Evolutionary conservation across 1,284 basidiomycete genomes (phyloP).

Genomic region (Hemileia vastatrix): DNA sequence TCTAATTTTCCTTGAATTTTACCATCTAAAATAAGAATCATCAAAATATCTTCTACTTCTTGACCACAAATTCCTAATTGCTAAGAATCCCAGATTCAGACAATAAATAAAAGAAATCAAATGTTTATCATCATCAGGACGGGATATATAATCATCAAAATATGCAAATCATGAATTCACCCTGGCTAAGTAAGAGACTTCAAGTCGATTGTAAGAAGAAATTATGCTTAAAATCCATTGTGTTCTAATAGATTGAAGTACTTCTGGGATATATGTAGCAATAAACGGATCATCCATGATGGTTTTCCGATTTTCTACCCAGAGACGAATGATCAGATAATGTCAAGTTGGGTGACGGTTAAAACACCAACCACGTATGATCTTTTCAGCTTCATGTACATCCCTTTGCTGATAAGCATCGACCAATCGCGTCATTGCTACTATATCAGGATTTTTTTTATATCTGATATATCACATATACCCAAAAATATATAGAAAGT

Average conservation of each 20-base stretch:
- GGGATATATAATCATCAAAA: neutral
- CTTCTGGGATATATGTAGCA: conserved; percentile 38
- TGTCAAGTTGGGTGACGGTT: neutral
- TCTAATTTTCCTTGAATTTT: conserved; percentile 92
- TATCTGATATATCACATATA: conserved; percentile 53
- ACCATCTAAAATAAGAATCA: conserved; percentile 85
- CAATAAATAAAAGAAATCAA: neutral
- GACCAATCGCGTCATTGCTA: conserved; percentile 94
- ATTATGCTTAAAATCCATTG: conserved; percentile 43
- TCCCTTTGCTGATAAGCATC: conserved; percentile 91
- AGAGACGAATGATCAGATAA: neutral
- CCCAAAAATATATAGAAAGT: neutral
- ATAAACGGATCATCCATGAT: conserved; percentile 42
- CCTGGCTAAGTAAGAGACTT: conserved; percentile 30
- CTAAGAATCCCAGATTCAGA: conserved; percentile 47
- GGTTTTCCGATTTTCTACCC: conserved; percentile 33
- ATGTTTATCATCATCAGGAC: neutral
- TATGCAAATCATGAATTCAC: neutral
- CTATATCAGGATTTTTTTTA: conserved; percentile 90
- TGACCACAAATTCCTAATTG: conserved; percentile 79
- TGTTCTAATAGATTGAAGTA: conserved; percentile 38
- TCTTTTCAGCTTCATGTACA: conserved; percentile 90
- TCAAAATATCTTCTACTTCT: conserved; percentile 85
- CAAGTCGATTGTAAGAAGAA: conserved; percentile 38
- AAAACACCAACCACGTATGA: conserved; percentile 60